A percentile compares a stretch with the other conserved stretches of the same genome.
Evolutionary conservation across 2,329 filamentous ascomycete genomes (phyloP).

Genomic region (Lecanoromycetidae sp.): DNA sequence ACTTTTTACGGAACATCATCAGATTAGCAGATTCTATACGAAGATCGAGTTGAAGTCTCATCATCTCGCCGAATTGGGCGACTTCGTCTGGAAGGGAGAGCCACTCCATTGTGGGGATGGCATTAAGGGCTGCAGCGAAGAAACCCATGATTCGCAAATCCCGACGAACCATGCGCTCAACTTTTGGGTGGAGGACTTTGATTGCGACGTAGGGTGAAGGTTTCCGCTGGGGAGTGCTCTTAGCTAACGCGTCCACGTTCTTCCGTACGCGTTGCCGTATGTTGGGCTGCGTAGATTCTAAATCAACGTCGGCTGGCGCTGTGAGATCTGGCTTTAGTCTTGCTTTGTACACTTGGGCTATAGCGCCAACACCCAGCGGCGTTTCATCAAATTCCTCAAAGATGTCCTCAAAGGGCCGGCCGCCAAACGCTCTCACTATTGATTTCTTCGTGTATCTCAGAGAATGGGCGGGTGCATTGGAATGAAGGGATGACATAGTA

Average conservation of each 20-base stretch:
- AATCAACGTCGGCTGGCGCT: conserved; percentile 46
- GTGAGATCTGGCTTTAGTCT: conserved; percentile 73
- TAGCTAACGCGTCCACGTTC: conserved; percentile 75
- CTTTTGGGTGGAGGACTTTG: conserved; percentile 86
- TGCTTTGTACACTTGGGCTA: conserved; percentile 95
- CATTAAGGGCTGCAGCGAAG: conserved; percentile 73
- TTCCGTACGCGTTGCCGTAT: conserved; percentile 59
- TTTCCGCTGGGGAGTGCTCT: conserved; percentile 71
- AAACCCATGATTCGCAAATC: conserved; percentile 90
- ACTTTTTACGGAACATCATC: conserved; percentile 74
- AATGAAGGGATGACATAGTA: conserved; percentile 90
- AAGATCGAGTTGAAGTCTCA: conserved; percentile 90
- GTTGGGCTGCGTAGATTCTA: conserved; percentile 41
- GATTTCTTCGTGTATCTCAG: conserved; percentile 66
- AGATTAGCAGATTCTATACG: conserved; percentile 91
- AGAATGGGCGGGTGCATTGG: conserved; percentile 84
- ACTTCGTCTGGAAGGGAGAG: conserved; percentile 92
- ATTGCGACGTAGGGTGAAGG: conserved; percentile 89
- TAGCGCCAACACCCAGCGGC: conserved; percentile 85
- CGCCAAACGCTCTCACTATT: conserved; percentile 70
- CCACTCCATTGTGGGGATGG: conserved; percentile 92
- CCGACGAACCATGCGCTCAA: conserved; percentile 79
- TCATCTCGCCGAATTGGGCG: conserved; percentile 91
- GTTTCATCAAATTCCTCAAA: conserved; percentile 90
- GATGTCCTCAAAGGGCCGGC: conserved; percentile 71